Conservation (phyloP, 2,329 filamentous ascomycete genomes). For the Pestalotiopsis sp. region DNA sequence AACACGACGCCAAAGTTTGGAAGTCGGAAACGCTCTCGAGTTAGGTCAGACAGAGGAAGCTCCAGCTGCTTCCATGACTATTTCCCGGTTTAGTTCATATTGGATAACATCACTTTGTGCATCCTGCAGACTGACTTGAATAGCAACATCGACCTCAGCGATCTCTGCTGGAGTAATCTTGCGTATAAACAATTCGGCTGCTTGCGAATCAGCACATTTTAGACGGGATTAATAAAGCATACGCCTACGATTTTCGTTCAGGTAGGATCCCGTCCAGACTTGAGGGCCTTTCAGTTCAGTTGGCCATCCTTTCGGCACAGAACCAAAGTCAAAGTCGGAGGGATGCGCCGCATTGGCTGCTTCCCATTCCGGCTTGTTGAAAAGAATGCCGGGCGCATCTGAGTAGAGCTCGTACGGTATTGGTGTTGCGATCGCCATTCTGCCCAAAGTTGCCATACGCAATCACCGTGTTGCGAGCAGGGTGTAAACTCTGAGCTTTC, state of each 20-base stretch:
- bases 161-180: not conserved
- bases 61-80: not conserved
- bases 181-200: not conserved
- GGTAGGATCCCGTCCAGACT: not conserved
- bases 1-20: not conserved
- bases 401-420: constrained; percentile 1
- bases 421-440: not conserved
- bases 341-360: not conserved
- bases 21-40: not conserved
- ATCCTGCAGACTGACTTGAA: not conserved
- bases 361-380: constrained; percentile 6
- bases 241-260: not conserved
- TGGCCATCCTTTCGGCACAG: constrained; percentile 1
- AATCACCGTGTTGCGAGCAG: not conserved
- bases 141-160: not conserved
- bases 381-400: not conserved
- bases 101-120: not conserved
- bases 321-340: not conserved
- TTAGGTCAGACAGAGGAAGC: not conserved
- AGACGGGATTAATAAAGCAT: not conserved
- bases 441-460: not conserved
- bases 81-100: not conserved
- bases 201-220: not conserved
- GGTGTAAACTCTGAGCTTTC: not conserved
- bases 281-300: constrained; percentile 1